Evolutionary conservation across 495 filamentous ascomycete genomes (phyloP).

Genomic region (Aspergillus wentii): DNA sequence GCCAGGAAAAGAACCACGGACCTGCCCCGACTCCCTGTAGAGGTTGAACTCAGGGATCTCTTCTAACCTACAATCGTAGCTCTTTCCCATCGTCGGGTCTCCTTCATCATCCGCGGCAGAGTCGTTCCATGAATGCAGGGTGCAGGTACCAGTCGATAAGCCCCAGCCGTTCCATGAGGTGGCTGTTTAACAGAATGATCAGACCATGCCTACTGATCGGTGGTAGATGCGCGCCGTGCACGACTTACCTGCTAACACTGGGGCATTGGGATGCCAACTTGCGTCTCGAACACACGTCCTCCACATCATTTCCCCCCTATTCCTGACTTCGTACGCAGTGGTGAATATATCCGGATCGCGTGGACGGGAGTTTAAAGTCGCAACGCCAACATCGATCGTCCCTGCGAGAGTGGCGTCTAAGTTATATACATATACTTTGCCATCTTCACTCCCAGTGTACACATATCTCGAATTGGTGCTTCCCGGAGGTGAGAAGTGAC

Average conservation of each 20-base stretch:
- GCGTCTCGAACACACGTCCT: conserved; percentile 86
- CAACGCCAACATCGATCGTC: conserved; percentile 68
- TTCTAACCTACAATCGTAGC: conserved; percentile 53
- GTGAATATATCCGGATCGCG: conserved; percentile 39
- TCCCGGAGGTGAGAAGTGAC: conserved; percentile 87
- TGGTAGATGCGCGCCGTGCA: too few species aligned
- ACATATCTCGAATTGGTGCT: conserved; percentile 91
- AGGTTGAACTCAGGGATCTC: conserved; percentile 23
- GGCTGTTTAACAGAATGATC: conserved; percentile 45
- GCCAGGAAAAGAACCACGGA: conserved; percentile 3
- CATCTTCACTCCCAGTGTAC: conserved; percentile 84
- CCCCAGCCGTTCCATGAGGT: conserved; percentile 77
- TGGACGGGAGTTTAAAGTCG: conserved; percentile 58
- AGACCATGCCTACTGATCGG: conserved; percentile 1
- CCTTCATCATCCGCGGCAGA: conserved; percentile 59
- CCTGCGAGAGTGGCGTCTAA: conserved; percentile 84
- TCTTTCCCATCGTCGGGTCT: conserved; percentile 52
- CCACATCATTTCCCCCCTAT: conserved; percentile 48
- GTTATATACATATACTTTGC: conserved; percentile 87
- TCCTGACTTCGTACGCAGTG: conserved; percentile 31
- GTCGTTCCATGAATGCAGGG: conserved; percentile 72
- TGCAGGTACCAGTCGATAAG: conserved; percentile 65
- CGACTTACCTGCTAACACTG: conserved; percentile 75
- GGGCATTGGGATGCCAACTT: conserved; percentile 90
- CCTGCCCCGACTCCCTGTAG: conserved; percentile 16